Base-by-base conservation (phyloP, 116 monocot species). In the Trichopus zeylanicus region DNA sequence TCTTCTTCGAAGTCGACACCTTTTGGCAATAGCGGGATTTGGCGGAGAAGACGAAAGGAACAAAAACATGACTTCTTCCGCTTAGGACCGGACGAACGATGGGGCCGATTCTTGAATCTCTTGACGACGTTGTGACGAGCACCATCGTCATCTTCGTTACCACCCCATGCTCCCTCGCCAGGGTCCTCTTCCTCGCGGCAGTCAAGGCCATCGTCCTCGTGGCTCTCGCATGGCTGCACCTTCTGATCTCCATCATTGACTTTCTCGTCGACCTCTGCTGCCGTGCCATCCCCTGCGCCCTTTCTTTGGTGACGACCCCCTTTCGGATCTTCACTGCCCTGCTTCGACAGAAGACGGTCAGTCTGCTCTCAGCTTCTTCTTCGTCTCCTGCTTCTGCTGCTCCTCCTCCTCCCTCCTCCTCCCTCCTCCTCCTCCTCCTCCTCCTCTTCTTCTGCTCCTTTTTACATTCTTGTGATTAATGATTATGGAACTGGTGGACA, bases 321-420 rank as follows among this genome's bases (percentile, higher is more conserved):
- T 10, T 71, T 24, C 70, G 62, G 29, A 46, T 71, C 7, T 25
- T 71, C 24, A 57, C 42, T 31, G 63, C 63, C n/a, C 16, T 63
- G 16, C 70, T 56, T 18, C 37, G 57, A 20, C 56, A 71, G 48
- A 30, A 30, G 22, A 55, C 22, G 55, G 70, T 71, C 16, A 29
- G 67, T 49, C 8, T 8, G n/a, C 21, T 24, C 21, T 49, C 19
- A 3, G 23, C 19, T 28, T 53, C 28, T 53, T 53, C 8, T 28
- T 15, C 3, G n/a, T 53, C 7, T 4, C 23, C 3, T 2, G 15
- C 28, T 13, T 27, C n/a, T n/a, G n/a, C n/a, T 2, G 0, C 18
- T 25, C 11, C 12, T 53, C 30, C 11, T 26, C n/a, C n/a, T n/a
- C n/a, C n/a, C n/a, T n/a, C n/a, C n/a, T n/a, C n/a, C n/a, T n/a